Base-by-base conservation (phyloP, 2,329 filamentous ascomycete genomes). In the Fusarium liriodendri region DNA sequence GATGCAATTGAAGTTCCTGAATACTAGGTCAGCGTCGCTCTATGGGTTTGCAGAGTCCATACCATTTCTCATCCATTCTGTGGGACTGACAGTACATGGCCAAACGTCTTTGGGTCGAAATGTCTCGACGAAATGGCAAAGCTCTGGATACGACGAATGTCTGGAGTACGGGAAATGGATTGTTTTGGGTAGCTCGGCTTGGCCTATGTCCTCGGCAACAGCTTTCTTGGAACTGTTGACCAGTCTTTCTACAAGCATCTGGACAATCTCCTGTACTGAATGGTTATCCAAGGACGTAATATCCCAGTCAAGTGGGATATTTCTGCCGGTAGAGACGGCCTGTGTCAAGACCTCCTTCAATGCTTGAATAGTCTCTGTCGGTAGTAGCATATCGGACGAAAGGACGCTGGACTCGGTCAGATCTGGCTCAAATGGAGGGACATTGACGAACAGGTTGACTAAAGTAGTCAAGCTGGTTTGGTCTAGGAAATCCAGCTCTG, bases 71-170 rank as follows among this genome's bases (percentile, higher is more conserved):
- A 84, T 66, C 95, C 95, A 98, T 1, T 84, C 83, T 0, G 81
- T 77, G 18, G 87, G 82, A 69, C 94, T 88, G 2, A 93, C 90
- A 0, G 95, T 97, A 78, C 95, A 98, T 0, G 95, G 95, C 85
- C 93, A 93, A 3, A 98, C 85, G 76, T 98, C 95, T 54, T 84
- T 89, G 0, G 95, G 95, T 32, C 84, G 88, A 76, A 98, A 93
- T 0, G 87, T 85, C 4, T 85, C 80, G 1, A 98, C 86, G 1
- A 98, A 84, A 62, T 90, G 83, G 72, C 94, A 93, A 4, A 97
- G 87, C 80, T 98, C 96, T 0, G 86, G 84, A 69, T 97, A 96
- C 0, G 94, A 97, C 0, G 96, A 97, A 81, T 98, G 96, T 1
- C 96, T 89, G 0, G 96, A 96, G 79, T 95, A 98, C 0, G 95